Percentiles rank a stretch among this genome's conserved stretches.
These are phyloP conservation scores for Cryptococcus sp. DNA, from an alignment of 1,284 basidiomycete genomes.

Conservation along the genomic window DNA sequence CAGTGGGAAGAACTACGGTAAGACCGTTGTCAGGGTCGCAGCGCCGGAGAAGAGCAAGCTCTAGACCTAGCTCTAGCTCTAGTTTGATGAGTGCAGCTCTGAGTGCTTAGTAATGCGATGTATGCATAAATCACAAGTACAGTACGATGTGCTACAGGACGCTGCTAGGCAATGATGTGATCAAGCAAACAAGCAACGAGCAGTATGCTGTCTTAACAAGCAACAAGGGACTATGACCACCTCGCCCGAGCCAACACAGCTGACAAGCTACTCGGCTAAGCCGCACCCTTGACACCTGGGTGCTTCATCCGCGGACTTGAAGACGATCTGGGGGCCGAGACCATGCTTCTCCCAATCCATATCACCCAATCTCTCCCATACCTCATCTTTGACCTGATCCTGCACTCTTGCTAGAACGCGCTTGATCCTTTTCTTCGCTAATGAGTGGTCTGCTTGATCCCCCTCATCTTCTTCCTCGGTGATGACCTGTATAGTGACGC, in stretches of 20 bases:
- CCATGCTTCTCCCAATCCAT: background rate
- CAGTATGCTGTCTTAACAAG: background rate
- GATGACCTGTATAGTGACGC: too few species aligned
- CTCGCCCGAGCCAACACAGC: background rate
- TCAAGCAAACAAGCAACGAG: too few species aligned
- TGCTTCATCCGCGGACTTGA: background rate
- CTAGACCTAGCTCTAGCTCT: slow-evolving; percentile 4
- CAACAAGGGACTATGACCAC: background rate
- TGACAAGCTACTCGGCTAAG: background rate
- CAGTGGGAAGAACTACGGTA: slow-evolving; percentile 77
- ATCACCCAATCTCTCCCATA: background rate
- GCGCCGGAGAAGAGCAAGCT: slow-evolving; percentile 13
- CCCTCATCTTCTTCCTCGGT: too few species aligned
- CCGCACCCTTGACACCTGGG: background rate
- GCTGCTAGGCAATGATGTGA: too few species aligned
- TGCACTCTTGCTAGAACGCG: background rate
- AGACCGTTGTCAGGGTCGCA: slow-evolving; percentile 61
- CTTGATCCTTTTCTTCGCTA: background rate
- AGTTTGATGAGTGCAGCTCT: background rate
- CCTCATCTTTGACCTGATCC: background rate
- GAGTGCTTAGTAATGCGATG: too few species aligned
- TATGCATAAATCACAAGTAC: too few species aligned
- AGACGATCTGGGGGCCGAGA: background rate
- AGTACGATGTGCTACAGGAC: too few species aligned
- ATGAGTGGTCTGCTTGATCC: too few species aligned